Evolutionary conservation across 2,329 filamentous ascomycete genomes (phyloP).

Genomic region (Neofusicoccum cordaticola): DNA sequence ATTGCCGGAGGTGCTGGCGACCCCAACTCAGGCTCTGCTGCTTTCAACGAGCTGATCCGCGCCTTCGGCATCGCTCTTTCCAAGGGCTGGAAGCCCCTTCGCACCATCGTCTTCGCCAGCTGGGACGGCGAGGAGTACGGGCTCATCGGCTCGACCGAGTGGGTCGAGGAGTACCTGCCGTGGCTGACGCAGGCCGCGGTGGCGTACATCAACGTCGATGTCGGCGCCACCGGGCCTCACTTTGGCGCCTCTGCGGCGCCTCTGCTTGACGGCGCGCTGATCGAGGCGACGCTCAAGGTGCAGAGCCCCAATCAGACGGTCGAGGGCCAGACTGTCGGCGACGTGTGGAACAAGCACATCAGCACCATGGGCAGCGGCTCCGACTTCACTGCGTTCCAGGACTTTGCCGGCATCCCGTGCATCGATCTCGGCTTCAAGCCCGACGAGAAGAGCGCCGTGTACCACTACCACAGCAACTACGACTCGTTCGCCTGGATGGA

Average conservation of each 20-base stretch:
- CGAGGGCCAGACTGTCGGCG: slow-evolving; percentile 65
- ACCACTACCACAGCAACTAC: slow-evolving; percentile 81
- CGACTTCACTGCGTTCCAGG: slow-evolving; percentile 54
- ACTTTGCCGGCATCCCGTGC: slow-evolving; percentile 50
- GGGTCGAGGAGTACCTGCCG: slow-evolving; percentile 84
- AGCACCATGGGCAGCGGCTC: slow-evolving; percentile 53
- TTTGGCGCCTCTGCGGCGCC: slow-evolving; percentile 69
- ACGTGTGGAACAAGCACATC: slow-evolving; percentile 57
- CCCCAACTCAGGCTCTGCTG: slow-evolving; percentile 78
- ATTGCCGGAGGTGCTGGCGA: slow-evolving; percentile 77
- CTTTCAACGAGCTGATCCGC: slow-evolving; percentile 74
- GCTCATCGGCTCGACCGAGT: slow-evolving; percentile 82
- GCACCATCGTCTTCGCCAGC: slow-evolving; percentile 82
- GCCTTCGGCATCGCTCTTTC: slow-evolving; percentile 70
- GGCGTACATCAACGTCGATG: slow-evolving; percentile 84
- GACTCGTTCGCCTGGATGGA: slow-evolving; percentile 85
- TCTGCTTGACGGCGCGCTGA: slow-evolving; percentile 69
- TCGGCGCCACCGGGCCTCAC: slow-evolving; percentile 63
- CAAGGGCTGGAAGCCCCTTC: slow-evolving; percentile 76
- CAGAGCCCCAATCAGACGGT: slow-evolving; percentile 67
- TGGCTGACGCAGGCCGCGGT: slow-evolving; percentile 73
- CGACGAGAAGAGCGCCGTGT: slow-evolving; percentile 49
- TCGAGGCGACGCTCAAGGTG: slow-evolving; percentile 54
- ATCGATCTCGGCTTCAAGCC: slow-evolving; percentile 47
- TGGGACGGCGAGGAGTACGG: slow-evolving; percentile 77